phyloP scores from a whole-genome alignment of 2,329 filamentous ascomycete genomes.

The Fusarium bulbicola region DNA sequence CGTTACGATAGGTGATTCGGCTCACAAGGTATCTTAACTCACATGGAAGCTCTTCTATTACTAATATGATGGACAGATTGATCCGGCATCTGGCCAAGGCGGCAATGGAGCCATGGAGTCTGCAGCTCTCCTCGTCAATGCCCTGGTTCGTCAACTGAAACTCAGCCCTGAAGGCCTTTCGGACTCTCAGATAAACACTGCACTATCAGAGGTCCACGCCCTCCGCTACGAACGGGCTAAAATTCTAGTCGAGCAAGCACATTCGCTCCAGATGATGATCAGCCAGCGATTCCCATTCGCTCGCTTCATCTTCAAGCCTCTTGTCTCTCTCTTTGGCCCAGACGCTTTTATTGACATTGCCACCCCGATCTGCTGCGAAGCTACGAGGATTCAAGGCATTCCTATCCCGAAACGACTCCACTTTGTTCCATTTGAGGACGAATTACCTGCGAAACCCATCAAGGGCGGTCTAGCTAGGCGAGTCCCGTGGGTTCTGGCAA shows the following conservation, averaged over 20 bases:
- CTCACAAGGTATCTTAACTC: not conserved
- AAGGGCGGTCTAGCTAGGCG: not conserved
- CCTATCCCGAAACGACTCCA: not conserved
- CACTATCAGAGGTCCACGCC: not conserved
- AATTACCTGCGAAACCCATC: not conserved
- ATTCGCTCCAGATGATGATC: not conserved
- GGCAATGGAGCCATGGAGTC: not conserved
- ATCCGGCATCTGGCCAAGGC: not conserved
- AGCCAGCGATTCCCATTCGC: not conserved
- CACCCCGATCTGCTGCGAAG: not conserved
- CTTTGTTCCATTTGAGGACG: not conserved
- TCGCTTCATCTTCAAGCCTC: not conserved
- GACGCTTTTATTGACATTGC: not conserved
- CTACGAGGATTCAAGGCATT: not conserved
- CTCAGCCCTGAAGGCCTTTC: not conserved
- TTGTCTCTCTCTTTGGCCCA: rapidly evolving
- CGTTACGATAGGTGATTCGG: not conserved
- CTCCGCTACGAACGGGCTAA: not conserved
- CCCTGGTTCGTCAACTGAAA: not conserved
- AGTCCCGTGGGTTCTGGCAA: not conserved
- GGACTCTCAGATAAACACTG: not conserved
- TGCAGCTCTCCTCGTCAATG: not conserved
- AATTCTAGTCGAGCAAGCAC: not conserved
- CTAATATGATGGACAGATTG: not conserved
- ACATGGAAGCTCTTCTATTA: rapidly evolving